Conservation (phyloP, 2,329 filamentous ascomycete species). For the Stagonosporopsis chrysanthemi region DNA sequence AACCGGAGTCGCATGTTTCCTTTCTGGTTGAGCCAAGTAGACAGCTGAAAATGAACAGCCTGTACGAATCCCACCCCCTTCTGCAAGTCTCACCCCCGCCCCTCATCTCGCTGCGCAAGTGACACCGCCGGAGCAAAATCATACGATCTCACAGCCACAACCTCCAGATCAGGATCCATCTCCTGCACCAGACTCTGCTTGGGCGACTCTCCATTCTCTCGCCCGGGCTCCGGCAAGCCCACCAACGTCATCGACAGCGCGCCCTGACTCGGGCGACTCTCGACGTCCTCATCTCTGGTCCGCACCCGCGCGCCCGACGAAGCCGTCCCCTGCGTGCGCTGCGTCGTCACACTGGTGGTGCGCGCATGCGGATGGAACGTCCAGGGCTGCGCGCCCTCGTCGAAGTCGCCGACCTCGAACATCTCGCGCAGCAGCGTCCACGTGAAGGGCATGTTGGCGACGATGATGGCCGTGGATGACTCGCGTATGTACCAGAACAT, state of each 20-base stretch:
- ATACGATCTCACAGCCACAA: not conserved
- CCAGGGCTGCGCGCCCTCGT: slow-evolving; percentile 35
- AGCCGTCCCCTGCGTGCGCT: slow-evolving; percentile 18
- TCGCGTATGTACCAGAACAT: slow-evolving; percentile 46
- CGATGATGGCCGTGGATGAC: slow-evolving; percentile 46
- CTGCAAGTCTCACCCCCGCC: not conserved
- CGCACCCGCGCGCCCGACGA: slow-evolving; percentile 15
- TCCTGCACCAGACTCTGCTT: slow-evolving; percentile 13
- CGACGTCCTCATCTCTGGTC: slow-evolving; percentile 11
- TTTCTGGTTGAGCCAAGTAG: not conserved
- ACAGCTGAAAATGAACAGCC: not conserved
- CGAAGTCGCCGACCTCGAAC: slow-evolving; percentile 51
- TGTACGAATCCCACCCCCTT: not conserved
- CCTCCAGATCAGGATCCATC: not conserved
- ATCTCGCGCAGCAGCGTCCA: slow-evolving; percentile 61
- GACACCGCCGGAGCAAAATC: not conserved
- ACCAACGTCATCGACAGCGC: slow-evolving; percentile 26
- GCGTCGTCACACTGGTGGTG: slow-evolving; percentile 34
- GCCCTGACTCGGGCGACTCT: slow-evolving; percentile 20
- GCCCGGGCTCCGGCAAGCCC: slow-evolving; percentile 19
- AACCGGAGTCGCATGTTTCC: not conserved
- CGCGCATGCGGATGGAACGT: slow-evolving; percentile 39
- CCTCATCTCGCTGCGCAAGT: not conserved
- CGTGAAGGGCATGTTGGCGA: slow-evolving; percentile 61
- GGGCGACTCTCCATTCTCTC: slow-evolving; percentile 8